phyloP scores from a whole-genome alignment of 345 rosid species.

The Dipteronia dyeriana region DNA sequence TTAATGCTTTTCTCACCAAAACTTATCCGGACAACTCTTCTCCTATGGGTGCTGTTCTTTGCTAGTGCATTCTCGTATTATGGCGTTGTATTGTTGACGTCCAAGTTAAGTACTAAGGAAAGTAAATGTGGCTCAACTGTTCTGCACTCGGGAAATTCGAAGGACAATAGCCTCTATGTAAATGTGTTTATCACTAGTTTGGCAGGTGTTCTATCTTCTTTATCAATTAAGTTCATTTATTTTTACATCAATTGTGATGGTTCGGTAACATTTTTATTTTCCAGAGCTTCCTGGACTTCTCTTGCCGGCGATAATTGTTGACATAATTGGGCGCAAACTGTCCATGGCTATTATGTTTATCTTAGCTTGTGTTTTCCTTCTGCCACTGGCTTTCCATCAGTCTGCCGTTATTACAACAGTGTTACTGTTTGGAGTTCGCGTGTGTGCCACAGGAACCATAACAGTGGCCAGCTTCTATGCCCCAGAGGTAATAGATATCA shows the following conservation, averaged over 20 bases:
- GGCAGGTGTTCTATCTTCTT: constrained; percentile 1
- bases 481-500: constrained; percentile 53
- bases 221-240: not conserved
- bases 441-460: constrained; percentile 50
- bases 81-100: constrained; percentile 64
- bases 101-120: constrained; percentile 45
- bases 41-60: constrained; percentile 54
- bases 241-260: not conserved
- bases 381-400: constrained; percentile 51
- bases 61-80: constrained; percentile 63
- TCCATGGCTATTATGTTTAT: constrained; percentile 51
- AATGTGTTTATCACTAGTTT: constrained; percentile 48
- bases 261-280: not conserved
- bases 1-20: constrained; percentile 48
- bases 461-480: constrained; percentile 49
- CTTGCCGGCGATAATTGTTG: constrained; percentile 52
- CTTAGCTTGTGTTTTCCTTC: constrained; percentile 41
- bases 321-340: constrained; percentile 56
- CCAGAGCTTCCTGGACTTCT: constrained; percentile 64
- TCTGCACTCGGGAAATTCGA: constrained; percentile 13
- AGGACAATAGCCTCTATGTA: constrained; percentile 33
- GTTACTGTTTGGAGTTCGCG: constrained; percentile 58
- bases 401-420: constrained; percentile 41
- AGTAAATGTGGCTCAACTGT: constrained; percentile 29
- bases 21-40: constrained; percentile 46